Base-by-base conservation (phyloP, 768 basidiomycete species). In the Leccinum subtestaceum region DNA sequence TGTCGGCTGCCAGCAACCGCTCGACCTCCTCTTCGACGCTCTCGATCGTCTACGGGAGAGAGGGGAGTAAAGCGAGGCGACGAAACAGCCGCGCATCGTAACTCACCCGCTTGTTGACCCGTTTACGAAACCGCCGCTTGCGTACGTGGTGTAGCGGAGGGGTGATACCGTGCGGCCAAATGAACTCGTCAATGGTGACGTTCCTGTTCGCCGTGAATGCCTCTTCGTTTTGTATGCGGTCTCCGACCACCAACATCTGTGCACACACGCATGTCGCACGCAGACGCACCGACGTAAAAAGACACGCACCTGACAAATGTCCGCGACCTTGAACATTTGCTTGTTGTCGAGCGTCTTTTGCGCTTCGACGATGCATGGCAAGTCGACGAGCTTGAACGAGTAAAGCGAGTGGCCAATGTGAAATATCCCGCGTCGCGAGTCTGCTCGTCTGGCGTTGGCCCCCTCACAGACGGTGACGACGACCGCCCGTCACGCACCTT, bases 311-410 rank as follows among this genome's bases (percentile, higher is more conserved):
- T 97, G 95, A 77, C 92, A 96, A 76, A 99, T 96, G 71, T 99
- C 97, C 40, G 95, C 95, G 6, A 95, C 92, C 74, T 99, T 99
- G 80, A 98, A 97, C 85, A 97, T 89, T 69, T 97, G 94, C 72
- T 95, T 94, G 71, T 88, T 91, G 74, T 98, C 97, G 52, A 96
- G 74, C 2, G 96, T 94, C 79, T 98, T 98, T 74, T 98, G 95
- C 12, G 92, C 85, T 70, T 99, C 97, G 62, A 95, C 81, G 53
- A 99, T 84, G 73, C 91, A 92, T 2, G 97, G 97, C 48, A 99
- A 78, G 73, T 99, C 97, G 58, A 98, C 97, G 23, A 99, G 83
- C 74, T 98, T 98, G 21, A 96, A 85, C 29, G 91, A 84, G 70
- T 95, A 96, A 0, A 84, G 80, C 54, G 80, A 85, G 59, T 86